These are phyloP conservation scores for Eremothecium cymbalariae DNA, from an alignment of 1,139 yeast genomes.

Conservation along the genomic window DNA sequence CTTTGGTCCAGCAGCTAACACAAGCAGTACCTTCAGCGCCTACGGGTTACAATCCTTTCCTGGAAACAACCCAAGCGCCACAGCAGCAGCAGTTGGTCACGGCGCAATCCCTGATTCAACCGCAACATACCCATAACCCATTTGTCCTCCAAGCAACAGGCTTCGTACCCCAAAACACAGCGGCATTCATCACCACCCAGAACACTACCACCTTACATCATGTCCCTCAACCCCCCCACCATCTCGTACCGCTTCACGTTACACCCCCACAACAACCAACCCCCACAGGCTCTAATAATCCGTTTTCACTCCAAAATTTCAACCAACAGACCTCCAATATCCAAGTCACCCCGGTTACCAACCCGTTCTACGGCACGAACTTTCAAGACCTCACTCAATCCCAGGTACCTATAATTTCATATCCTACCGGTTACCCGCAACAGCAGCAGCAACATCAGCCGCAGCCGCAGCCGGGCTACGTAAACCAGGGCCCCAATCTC, in stretches of 20 bases:
- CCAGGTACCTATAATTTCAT: conserved; percentile 3
- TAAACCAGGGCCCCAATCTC: conserved; percentile 25
- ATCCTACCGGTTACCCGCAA: conserved; percentile 12
- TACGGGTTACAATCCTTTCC: conserved; percentile 9
- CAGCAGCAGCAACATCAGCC: conserved; percentile 17
- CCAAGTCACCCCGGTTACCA: too few species aligned
- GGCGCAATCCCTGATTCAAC: conserved; percentile 17
- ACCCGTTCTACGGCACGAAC: conserved; percentile 10
- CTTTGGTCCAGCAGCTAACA: conserved; percentile 10
- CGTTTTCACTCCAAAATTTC: conserved; percentile 21
- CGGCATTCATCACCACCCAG: conserved; percentile 5
- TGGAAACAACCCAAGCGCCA: conserved; percentile 8
- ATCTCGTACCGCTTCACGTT: conserved; percentile 15
- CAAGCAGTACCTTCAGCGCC: conserved; percentile 1
- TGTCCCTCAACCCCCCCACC: conserved; percentile 15
- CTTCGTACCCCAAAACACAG: neutral
- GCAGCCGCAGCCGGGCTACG: conserved; percentile 17
- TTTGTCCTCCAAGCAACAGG: conserved; percentile 14
- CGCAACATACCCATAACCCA: conserved; percentile 25
- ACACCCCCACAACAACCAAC: conserved; percentile 14
- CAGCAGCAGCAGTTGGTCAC: conserved; percentile 17
- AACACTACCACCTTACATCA: conserved; percentile 12
- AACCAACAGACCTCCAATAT: too few species aligned
- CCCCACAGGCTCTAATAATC: conserved; percentile 25
- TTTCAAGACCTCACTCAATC: conserved; percentile 14